Percentiles rank a stretch among this genome's conserved stretches.
Evolutionary conservation across 495 filamentous ascomycete species (phyloP).

Genomic region (Darksidea phi): DNA sequence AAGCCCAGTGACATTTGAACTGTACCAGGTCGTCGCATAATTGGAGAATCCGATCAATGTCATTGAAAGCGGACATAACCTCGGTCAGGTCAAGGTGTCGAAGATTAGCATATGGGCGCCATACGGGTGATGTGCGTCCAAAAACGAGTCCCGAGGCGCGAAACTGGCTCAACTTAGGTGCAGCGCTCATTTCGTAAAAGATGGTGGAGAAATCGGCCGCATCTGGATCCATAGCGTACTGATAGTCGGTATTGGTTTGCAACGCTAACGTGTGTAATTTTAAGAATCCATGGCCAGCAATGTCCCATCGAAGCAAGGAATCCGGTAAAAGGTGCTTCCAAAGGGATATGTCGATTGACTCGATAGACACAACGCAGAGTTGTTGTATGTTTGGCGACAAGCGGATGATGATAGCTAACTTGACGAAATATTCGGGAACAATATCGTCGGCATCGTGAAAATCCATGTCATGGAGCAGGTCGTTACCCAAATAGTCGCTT

Average conservation of each 20-base stretch:
- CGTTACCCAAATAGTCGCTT: constrained; percentile 10
- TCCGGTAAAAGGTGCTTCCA: constrained; percentile 3
- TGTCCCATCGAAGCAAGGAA: not conserved
- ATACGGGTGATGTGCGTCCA: not conserved
- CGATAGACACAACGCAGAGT: constrained; percentile 5
- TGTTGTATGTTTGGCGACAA: constrained; percentile 1
- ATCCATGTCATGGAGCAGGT: not conserved
- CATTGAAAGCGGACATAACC: too few relatives aligned
- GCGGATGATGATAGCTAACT: not conserved
- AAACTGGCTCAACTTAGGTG: not conserved
- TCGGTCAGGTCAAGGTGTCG: too few relatives aligned
- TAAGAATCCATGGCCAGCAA: constrained; percentile 5
- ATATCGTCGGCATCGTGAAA: not conserved
- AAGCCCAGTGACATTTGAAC: constrained; percentile 14
- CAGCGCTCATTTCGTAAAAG: not conserved
- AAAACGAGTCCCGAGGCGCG: constrained; percentile 1
- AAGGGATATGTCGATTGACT: not conserved
- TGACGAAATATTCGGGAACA: constrained; percentile 7
- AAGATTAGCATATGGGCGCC: too few relatives aligned
- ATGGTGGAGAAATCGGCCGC: not conserved
- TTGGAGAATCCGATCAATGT: not conserved
- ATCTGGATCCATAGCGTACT: not conserved
- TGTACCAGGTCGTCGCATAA: not conserved
- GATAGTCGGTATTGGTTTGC: not conserved
- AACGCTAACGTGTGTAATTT: constrained; percentile 12